Conservation (phyloP, 768 basidiomycete species). For the Naganishia friedmannii region DNA sequence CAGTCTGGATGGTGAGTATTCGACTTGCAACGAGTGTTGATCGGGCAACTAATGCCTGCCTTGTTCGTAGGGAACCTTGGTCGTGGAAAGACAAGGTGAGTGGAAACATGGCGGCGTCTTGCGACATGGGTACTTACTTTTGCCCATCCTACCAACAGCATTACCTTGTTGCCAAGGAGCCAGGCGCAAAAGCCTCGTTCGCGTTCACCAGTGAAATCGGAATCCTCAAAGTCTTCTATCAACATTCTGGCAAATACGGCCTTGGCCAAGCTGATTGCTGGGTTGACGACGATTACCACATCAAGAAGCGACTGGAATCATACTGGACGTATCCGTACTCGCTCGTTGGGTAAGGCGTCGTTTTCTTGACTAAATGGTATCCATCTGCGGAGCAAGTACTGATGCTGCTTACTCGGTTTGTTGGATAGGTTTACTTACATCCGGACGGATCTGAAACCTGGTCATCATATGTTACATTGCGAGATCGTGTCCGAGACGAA, state of each 20-base stretch:
- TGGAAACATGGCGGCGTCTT: not conserved
- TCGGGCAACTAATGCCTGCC: not conserved
- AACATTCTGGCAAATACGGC: constrained; percentile 38
- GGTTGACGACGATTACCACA: constrained; percentile 41
- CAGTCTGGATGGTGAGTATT: constrained; percentile 3
- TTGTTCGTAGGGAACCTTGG: constrained; percentile 14
- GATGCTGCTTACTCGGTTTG: not conserved
- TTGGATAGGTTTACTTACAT: not conserved
- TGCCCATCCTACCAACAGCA: not conserved
- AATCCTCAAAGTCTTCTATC: constrained; percentile 40
- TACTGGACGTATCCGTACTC: constrained; percentile 36
- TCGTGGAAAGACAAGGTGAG: constrained; percentile 28
- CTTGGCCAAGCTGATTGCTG: constrained; percentile 43
- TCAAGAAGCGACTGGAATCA: constrained; percentile 34
- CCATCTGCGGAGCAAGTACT: not conserved
- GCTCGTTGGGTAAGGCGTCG: not conserved
- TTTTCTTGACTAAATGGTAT: not conserved
- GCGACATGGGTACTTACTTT: not conserved
- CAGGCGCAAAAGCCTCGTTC: constrained; percentile 40
- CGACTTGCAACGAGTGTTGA: not conserved
- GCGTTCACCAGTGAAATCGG: constrained; percentile 40
- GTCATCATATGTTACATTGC: constrained; percentile 22
- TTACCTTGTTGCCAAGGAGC: constrained; percentile 43
- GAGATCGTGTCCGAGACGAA: constrained; percentile 6
- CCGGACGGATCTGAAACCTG: not conserved